Conservation (phyloP, 495 filamentous ascomycete species). For the Aeminium ludgeri region DNA sequence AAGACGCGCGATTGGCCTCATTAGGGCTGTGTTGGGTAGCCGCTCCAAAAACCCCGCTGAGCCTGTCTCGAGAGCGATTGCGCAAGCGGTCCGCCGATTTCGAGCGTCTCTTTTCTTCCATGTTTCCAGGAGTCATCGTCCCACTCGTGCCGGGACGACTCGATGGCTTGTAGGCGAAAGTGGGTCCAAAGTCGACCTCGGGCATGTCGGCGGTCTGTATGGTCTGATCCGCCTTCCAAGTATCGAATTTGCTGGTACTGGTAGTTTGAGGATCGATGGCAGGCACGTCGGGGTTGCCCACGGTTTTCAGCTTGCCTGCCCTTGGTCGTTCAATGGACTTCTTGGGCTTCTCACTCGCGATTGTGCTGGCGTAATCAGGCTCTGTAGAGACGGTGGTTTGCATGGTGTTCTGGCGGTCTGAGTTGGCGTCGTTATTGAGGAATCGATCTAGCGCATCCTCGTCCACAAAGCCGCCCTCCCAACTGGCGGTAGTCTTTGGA, state of each 20-base stretch:
- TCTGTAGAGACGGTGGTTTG: constrained; percentile 5
- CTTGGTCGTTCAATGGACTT: constrained; percentile 43
- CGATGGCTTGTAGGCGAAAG: constrained; percentile 40
- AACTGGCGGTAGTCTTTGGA: constrained; percentile 5
- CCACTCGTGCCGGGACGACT: constrained; percentile 25
- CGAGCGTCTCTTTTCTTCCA: constrained; percentile 19
- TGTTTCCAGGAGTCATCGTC: constrained; percentile 25
- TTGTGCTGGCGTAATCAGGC: constrained; percentile 31
- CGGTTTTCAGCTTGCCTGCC: constrained; percentile 66
- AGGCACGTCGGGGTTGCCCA: constrained; percentile 40
- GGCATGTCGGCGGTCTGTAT: constrained; percentile 40
- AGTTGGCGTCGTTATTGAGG: background rate
- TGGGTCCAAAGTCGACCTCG: constrained; percentile 73
- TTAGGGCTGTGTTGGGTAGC: constrained; percentile 5
- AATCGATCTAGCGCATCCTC: constrained; percentile 9
- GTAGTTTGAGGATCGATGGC: background rate
- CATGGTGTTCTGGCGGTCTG: constrained; percentile 8
- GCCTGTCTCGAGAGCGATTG: constrained; percentile 2
- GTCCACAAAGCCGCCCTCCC: constrained; percentile 8
- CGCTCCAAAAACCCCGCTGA: background rate
- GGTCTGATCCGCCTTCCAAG: constrained; percentile 5
- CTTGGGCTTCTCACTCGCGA: constrained; percentile 6
- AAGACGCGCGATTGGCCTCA: constrained; percentile 12
- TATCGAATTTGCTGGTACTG: constrained; percentile 6
- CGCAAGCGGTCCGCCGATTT: constrained; percentile 9